These are phyloP conservation scores for Annona squamosa DNA, from an alignment of 164 flowering plant species.

Conservation along the genomic window DNA sequence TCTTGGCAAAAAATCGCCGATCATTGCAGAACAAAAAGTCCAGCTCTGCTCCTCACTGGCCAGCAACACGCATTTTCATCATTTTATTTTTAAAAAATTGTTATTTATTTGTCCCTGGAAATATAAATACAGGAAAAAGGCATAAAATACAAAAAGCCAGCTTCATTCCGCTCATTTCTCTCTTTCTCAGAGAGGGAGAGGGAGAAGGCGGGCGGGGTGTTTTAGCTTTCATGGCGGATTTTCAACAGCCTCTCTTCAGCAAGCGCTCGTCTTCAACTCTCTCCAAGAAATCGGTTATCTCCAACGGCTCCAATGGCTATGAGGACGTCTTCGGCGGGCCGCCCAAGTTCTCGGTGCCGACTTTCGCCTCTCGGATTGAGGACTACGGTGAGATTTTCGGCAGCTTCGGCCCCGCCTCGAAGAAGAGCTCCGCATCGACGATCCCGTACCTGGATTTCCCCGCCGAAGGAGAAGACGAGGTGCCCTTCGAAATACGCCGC, in stretches of 20 bases:
- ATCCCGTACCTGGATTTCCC: slow-evolving; percentile 72
- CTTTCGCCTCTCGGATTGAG: slow-evolving; percentile 60
- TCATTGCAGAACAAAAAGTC: background rate
- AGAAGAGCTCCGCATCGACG: slow-evolving; percentile 34
- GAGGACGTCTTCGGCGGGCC: slow-evolving; percentile 76
- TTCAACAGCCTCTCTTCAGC: slow-evolving; percentile 5
- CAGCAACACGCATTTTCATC: background rate
- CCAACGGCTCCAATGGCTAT: slow-evolving; percentile 33
- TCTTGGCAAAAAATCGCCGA: background rate
- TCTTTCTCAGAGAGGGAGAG: background rate
- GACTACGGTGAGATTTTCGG: slow-evolving; percentile 88
- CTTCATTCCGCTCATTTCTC: slow-evolving; percentile 2
- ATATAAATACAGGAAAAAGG: background rate
- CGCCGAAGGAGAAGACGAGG: slow-evolving; percentile 21
- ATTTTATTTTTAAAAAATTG: too few species aligned
- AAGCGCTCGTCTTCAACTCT: slow-evolving; percentile 3
- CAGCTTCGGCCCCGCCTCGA: slow-evolving; percentile 46
- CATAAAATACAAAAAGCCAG: slow-evolving; percentile 1
- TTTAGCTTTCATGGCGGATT: slow-evolving; percentile 8
- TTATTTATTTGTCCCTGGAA: background rate
- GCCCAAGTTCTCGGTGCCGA: slow-evolving; percentile 44
- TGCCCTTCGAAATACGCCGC: slow-evolving; percentile 26
- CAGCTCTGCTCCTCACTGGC: background rate
- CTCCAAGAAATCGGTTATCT: slow-evolving; percentile 19
- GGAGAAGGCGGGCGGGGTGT: background rate